Evolutionary conservation across 305 asterid genomes (phyloP), one percentile per base, ranked within the genome.

Genomic region (Solanum hybrid): DNA sequence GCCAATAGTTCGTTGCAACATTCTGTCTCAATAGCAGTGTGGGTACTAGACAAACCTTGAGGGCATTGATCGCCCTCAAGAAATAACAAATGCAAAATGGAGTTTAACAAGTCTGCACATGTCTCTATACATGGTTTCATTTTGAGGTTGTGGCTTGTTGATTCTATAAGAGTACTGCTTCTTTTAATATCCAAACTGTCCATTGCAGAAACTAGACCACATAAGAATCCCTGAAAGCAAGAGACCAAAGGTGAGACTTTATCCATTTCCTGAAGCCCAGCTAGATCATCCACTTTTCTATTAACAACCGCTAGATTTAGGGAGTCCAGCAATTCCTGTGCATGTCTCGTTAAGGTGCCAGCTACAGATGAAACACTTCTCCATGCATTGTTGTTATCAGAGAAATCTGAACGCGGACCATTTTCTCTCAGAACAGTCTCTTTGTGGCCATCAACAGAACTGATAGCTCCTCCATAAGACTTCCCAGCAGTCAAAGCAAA

Each of bases 171-270:
- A 90, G 69, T 42, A 90, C 91, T 91, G 91, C 90, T 87, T 33
- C 89, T 90, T 86, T 16, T 92, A 74, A 91, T 91, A 82, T 86
- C 90, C 89, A 76, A 57, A 57, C 83, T 92, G 88, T 92, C 94
- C 81, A 94, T 88, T 61, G 94, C 89, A 80, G 94, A 95, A 90
- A 96, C 94, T 89, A 96, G 89, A 33, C 99, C 99, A 94, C 94
- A 93, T 83, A 97, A 93, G 79, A 95, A 92, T 89, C 98, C 99
- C 91, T 95, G 96, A 88, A 91, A 91, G 93, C 98, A 95, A 89
- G 98, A 92, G 88, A 94, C 82, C n/a, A 89, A 81, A 46, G 96
- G 89, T 78, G 97, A 94, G 84, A 95, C 90, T 92, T 93, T 93
- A 88, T 91, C 94, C 76, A 94, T 90, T 90, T 92, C 94, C 89